Conservation (phyloP, 148 eudicot genomes). For the Camellia japonica region DNA sequence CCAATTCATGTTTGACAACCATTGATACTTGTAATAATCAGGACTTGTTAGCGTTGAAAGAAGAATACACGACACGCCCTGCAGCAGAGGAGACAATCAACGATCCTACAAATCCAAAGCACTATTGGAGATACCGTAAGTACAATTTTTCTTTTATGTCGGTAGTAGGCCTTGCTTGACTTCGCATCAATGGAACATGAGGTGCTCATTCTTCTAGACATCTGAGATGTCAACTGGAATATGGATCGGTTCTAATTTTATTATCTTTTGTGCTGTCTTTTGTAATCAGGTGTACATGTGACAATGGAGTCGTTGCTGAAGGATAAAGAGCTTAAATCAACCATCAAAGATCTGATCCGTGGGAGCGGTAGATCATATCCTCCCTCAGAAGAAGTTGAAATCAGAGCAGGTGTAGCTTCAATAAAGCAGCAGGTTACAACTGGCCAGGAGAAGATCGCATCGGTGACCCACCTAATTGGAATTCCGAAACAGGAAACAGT, state of each 20-base stretch:
- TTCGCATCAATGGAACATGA: not conserved
- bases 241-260: not conserved
- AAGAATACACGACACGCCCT: constrained; percentile 80
- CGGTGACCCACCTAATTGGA: constrained; percentile 15
- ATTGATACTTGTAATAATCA: constrained; percentile 16
- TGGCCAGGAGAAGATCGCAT: constrained; percentile 19
- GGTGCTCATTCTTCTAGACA: not conserved
- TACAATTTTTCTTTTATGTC: not conserved
- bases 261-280: not conserved
- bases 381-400: constrained; percentile 13
- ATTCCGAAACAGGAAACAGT: constrained; percentile 20
- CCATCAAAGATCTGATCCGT: constrained; percentile 66
- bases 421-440: constrained; percentile 13
- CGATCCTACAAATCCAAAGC: constrained; percentile 96
- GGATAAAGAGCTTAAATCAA: constrained; percentile 56
- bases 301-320: constrained; percentile 75
- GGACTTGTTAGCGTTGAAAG: constrained; percentile 87
- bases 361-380: constrained; percentile 85
- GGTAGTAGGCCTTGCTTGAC: not conserved
- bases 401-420: constrained; percentile 9
- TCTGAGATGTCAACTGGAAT: not conserved
- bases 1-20: not conserved
- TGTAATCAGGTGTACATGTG: constrained; percentile 60
- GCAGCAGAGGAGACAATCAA: constrained; percentile 94
- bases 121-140: constrained; percentile 96